A percentile compares a stretch with the other conserved stretches of the same genome.
These are phyloP conservation scores for Fragilaria radians DNA, from an alignment of 108 stramenopile species.

Conservation along the genomic window DNA sequence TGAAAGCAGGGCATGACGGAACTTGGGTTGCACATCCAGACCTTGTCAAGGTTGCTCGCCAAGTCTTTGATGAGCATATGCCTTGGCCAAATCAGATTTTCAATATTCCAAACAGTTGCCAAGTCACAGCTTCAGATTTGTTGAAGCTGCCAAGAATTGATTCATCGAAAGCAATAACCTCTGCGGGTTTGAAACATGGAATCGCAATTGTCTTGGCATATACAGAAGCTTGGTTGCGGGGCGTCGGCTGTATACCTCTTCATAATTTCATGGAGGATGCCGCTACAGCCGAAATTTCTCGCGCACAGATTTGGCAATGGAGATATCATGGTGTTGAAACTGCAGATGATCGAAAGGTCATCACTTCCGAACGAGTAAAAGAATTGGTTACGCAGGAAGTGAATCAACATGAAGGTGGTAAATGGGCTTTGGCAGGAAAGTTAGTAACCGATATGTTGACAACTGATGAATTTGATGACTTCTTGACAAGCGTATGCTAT, in stretches of 20 bases:
- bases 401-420: conserved; percentile 40
- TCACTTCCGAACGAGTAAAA: conserved; percentile 55
- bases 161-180: conserved; percentile 63
- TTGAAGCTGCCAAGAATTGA: conserved; percentile 52
- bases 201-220: conserved; percentile 86
- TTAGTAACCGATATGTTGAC: conserved; percentile 81
- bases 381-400: conserved; percentile 62
- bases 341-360: conserved; percentile 58
- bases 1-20: conserved; percentile 88
- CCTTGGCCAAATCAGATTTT: conserved; percentile 76
- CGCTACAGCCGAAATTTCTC: conserved; percentile 93
- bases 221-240: conserved; percentile 90
- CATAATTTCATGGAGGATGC: conserved; percentile 94
- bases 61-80: conserved; percentile 90
- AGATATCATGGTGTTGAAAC: conserved; percentile 59
- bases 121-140: conserved; percentile 61
- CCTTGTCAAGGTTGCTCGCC: conserved; percentile 71
- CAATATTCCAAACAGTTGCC: conserved; percentile 48
- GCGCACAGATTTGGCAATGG: conserved; percentile 92
- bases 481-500: conserved; percentile 80
- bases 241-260: conserved; percentile 90
- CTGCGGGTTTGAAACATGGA: conserved; percentile 63
- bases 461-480: conserved; percentile 72
- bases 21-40: conserved; percentile 97
- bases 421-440: conserved; percentile 76